These are phyloP conservation scores for Geranomyces michiganensis DNA, from an alignment of 192 early-diverging fungal genomes.

Conservation along the genomic window DNA sequence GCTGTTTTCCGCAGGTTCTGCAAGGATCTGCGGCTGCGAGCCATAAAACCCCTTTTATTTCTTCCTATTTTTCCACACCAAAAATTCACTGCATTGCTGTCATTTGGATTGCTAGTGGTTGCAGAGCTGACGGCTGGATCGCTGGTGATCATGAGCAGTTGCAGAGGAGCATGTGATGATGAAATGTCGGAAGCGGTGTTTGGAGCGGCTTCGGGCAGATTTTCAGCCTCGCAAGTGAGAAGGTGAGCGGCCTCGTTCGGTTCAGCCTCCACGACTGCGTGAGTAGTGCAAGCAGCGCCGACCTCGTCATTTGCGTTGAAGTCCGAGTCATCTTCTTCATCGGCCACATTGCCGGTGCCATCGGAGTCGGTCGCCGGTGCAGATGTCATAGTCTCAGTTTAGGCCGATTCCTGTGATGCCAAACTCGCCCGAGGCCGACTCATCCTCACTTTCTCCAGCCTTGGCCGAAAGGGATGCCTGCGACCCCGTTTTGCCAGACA, in stretches of 20 bases:
- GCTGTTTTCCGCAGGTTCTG: too few species aligned
- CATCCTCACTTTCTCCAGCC: slow-evolving; percentile 2
- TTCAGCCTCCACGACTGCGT: background rate
- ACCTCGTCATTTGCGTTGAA: background rate
- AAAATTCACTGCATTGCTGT: too few species aligned
- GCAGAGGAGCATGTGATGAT: too few species aligned
- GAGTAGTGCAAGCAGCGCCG: background rate
- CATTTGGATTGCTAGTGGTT: too few species aligned
- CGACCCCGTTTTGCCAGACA: slow-evolving; percentile 1
- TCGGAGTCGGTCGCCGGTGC: background rate
- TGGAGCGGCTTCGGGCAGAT: too few species aligned
- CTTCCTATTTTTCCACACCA: too few species aligned
- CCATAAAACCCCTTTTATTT: too few species aligned
- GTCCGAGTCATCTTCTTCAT: slow-evolving; percentile 1
- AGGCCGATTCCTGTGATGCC: too few species aligned
- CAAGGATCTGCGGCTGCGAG: too few species aligned
- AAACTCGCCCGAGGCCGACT: background rate
- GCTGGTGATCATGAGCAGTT: too few species aligned
- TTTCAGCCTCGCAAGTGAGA: background rate
- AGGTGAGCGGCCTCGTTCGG: background rate
- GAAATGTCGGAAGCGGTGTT: too few species aligned
- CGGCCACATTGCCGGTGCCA: background rate
- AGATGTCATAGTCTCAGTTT: background rate
- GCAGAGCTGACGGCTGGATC: too few species aligned
- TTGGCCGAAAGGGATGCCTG: background rate